Evolutionary conservation across 805 yeast genomes (phyloP).

Genomic region (Metschnikowia similis): DNA sequence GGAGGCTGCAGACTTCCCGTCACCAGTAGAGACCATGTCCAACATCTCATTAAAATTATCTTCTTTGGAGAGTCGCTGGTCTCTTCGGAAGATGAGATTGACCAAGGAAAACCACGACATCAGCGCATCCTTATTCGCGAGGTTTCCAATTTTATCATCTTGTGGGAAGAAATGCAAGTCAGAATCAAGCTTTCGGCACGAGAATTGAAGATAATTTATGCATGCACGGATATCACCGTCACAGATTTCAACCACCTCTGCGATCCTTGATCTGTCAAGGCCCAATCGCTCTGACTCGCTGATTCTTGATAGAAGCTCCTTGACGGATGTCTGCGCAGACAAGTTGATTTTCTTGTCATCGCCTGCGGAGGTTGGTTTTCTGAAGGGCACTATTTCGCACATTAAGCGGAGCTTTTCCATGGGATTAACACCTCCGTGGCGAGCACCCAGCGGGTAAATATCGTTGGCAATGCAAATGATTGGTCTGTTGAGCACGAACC

Average conservation of each 20-base stretch:
- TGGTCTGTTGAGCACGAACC: conserved; percentile 61
- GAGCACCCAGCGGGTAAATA: conserved; percentile 42
- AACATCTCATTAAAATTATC: conserved; percentile 47
- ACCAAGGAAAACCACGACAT: conserved; percentile 66
- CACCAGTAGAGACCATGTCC: conserved; percentile 40
- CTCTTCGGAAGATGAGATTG: conserved; percentile 55
- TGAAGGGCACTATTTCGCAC: conserved; percentile 68
- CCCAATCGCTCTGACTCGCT: conserved; percentile 50
- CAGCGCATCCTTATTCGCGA: conserved; percentile 52
- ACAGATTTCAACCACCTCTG: conserved; percentile 63
- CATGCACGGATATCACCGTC: conserved; percentile 86
- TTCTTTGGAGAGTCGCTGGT: conserved; percentile 41
- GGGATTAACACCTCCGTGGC: conserved; percentile 40
- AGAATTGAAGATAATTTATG: conserved; percentile 76
- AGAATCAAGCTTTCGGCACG: conserved; percentile 18
- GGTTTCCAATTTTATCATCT: neutral
- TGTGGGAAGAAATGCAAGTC: conserved; percentile 4
- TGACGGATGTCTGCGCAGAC: conserved; percentile 31
- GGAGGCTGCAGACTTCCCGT: conserved; percentile 34
- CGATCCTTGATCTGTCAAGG: conserved; percentile 47
- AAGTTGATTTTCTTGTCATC: conserved; percentile 19
- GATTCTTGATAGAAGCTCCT: conserved; percentile 43
- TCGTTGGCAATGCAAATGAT: conserved; percentile 92
- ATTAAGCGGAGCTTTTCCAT: conserved; percentile 69
- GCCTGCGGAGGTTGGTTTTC: conserved; percentile 41